Evolutionary conservation across 768 basidiomycete species (phyloP), one percentile per base, ranked within the genome.

Genomic region (Mycena polygramma): DNA sequence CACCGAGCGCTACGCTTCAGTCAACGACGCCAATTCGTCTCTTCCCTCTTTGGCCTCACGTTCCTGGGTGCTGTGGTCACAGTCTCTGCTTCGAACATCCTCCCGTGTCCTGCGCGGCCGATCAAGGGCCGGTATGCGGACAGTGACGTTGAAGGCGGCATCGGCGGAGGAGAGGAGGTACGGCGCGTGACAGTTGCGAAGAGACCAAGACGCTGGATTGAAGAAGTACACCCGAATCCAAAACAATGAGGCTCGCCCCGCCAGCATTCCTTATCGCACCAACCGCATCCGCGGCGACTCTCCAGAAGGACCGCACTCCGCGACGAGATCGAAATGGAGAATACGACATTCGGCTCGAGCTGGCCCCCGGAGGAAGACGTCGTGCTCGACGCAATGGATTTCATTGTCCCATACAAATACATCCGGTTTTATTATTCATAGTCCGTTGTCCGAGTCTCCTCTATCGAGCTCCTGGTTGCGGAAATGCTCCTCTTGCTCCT

Each of bases 31-130:
- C 88, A 88, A 73, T 86, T 94, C 82, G 84, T 94, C 71, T 90
- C 94, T 10, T 88, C 91, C 41, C 89, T 95, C 72, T 96, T 96
- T 78, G 90, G 88, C 75, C 80, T 93, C 75, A 95, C 94, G 4
- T 94, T 93, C 80, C 81, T 94, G 78, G 92, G 92, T 30, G 87
- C 93, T 20, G 86, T 95, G 68, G 71, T 93, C 70, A 95, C 94
- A 62, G 94, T 96, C 20, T 91, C 92, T 15, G 92, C 92, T 26
- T 94, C 94, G 24, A 89, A 87, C 77, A 83, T 94, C 48, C 82
- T 95, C 39, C 94, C 94, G 61, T 95, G 94, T 75, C 94, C 94
- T 10, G 93, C 89, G n/a, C 87, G 89, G 61, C 81, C 85, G 51
- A 82, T 87, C 69, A 86, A 88, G 74, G 82, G 75, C 64, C 88